Conservation (phyloP, 83 land plant genomes). For the Picea engelmannii region DNA sequence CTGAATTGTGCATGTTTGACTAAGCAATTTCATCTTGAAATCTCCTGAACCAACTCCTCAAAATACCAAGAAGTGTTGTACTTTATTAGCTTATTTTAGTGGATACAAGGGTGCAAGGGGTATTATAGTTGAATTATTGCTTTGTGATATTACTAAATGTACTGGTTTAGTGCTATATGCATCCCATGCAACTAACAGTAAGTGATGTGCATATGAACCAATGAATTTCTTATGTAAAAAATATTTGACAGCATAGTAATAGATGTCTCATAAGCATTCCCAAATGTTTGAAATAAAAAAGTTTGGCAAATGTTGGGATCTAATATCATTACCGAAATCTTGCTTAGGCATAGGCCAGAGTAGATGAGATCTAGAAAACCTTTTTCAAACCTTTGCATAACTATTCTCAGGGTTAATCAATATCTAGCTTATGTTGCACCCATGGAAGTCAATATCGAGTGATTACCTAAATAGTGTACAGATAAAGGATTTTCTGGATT, state of each 20-base stretch:
- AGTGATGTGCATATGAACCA: not conserved
- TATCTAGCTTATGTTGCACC: not conserved
- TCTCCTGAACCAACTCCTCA: too few relatives aligned
- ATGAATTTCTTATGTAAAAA: not conserved
- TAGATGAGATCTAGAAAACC: not conserved
- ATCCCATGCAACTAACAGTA: not conserved
- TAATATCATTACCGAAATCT: not conserved
- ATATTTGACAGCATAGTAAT: not conserved
- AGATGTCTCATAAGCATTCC: not conserved
- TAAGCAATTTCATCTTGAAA: too few relatives aligned
- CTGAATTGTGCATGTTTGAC: too few relatives aligned
- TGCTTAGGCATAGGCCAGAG: not conserved
- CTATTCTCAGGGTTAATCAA: not conserved
- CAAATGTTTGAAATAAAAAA: not conserved
- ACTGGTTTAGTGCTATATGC: not conserved
- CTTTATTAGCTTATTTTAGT: too few relatives aligned
- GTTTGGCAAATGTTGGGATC: not conserved
- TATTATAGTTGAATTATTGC: too few relatives aligned
- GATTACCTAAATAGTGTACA: not conserved
- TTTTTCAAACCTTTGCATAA: not conserved
- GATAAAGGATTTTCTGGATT: not conserved
- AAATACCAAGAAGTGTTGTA: too few relatives aligned
- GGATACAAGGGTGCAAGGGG: too few relatives aligned
- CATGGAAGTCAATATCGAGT: not conserved
- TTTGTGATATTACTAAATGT: not conserved